Evolutionary conservation across 2,329 filamentous ascomycete genomes (phyloP), one percentile per base, ranked within the genome.

Genomic region (Aureobasidium pullulans): DNA sequence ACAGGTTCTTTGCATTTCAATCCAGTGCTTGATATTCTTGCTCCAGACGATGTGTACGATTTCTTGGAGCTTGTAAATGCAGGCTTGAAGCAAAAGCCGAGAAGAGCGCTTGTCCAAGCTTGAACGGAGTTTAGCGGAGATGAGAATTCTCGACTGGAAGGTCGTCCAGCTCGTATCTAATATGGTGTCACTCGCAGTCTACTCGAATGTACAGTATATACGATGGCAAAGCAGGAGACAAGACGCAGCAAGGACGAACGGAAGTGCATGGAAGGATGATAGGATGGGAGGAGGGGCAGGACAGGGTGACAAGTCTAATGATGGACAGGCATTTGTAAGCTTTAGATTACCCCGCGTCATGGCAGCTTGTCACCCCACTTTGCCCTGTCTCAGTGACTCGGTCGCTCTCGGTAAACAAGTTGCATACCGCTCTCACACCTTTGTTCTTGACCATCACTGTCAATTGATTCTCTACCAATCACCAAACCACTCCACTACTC

Each of bases 291-390:
- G 34, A 11, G 11, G 7, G 13, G 23, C 48, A 31, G 48, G 13
- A 39, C 48, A 52, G 48, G 48, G 36, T 52, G 48, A 3, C 16
- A 2, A 29, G 23, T 40, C 11, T 16, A 11, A 28, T n/a, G 9
- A 9, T 19, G 39, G 34, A 29, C 15, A 13, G 23, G 34, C 48
- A 50, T 52, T 52, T 52, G 48, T 52, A 52, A 52, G 48, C 48
- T 52, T 50, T 40, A 28, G 36, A 52, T 52, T 52, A 52, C 48
- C 48, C 48, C 48, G 48, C 48, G 48, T 52, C 36, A 29, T 37
- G 44, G 23, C 23, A 47, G 43, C 43, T 29, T 28, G 23, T 46
- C 28, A 39, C 48, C 48, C 48, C 48, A 50, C 48, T 50, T 39
- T 50, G 19, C 23, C 23, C 48, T 36, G 34, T 39, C 48, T n/a